Base-by-base conservation (phyloP, 257 asterid species). In the Coffea eugenioides region DNA sequence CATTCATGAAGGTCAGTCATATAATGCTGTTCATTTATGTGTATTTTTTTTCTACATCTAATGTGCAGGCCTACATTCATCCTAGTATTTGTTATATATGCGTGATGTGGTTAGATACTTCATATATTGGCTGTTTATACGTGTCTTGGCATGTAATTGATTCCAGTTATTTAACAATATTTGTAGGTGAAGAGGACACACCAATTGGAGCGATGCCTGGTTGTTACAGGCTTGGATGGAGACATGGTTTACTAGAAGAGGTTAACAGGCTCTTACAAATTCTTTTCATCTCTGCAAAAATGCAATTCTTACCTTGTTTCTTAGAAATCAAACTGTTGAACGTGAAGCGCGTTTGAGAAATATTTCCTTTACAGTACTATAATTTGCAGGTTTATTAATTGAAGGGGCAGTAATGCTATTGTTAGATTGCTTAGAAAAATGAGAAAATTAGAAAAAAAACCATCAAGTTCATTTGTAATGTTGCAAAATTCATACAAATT, bases 191-290 rank as follows among this genome's bases (percentile, higher is more conserved):
- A 86, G 97, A 93, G 84, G 98, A 95, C 83, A 91, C 94, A 25
- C 97, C 98, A 51, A 96, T 96, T 80, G 98, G 98, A 84, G 98
- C 99, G 70, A 96, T 96, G 99, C 99, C 99, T 31, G 98, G 99
- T 77, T 95, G 99, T 81, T 95, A 90, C 79, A 90, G 99, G 86
- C 97, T 95, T 67, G 99, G 99, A 46, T 95, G 98, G 99, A 92
- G 97, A 77, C 97, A 89, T 81, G 99, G 99, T 59, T 97, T 95
- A 79, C 88, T 95, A 48, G 94, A 95, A 90, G 99, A 95, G 98
- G 99, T 95, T 25, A 72, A 70, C 75, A 25, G 69, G 74, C 82
- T 75, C 73, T 72, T 77, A 61, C 75, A 80, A 23, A 14, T 73
- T 75, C 72, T 83, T 69, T 77, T 21, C 71, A 46, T 61, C 6